Percentiles rank a stretch among this genome's conserved stretches.
These are phyloP conservation scores for Cordyceps militaris DNA, from an alignment of 2,329 filamentous ascomycete genomes.

Conservation along the genomic window DNA sequence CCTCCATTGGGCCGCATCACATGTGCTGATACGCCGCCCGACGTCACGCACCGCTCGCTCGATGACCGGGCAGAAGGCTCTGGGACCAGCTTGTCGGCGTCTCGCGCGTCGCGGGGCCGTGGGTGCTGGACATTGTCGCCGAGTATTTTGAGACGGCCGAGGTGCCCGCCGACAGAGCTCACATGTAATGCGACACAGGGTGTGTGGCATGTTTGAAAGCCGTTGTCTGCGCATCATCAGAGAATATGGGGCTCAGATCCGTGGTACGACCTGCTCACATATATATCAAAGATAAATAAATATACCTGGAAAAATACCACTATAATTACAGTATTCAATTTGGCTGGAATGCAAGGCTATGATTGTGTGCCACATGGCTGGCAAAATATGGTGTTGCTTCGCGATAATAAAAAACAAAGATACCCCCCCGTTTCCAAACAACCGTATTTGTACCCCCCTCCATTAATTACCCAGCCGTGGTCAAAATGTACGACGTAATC, in stretches of 20 bases:
- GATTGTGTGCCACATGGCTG: not conserved
- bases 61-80: not conserved
- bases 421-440: not conserved
- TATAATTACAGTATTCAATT: not conserved
- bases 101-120: not conserved
- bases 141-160: too few relatives aligned
- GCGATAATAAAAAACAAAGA: not conserved
- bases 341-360: not conserved
- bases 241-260: too few relatives aligned
- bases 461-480: constrained; percentile 36
- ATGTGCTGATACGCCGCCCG: not conserved
- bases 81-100: not conserved
- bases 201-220: not conserved
- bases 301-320: not conserved
- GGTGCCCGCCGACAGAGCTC: too few relatives aligned
- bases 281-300: not conserved
- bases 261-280: too few relatives aligned
- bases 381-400: not conserved
- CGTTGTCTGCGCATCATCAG: too few relatives aligned
- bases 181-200: too few relatives aligned
- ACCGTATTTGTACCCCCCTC: not conserved
- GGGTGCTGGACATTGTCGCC: not conserved
- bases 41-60: not conserved
- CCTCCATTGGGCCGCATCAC: not conserved
- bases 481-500: constrained; percentile 51